Base-by-base conservation (phyloP, 768 basidiomycete species). In the Psilocybe cyanescens region DNA sequence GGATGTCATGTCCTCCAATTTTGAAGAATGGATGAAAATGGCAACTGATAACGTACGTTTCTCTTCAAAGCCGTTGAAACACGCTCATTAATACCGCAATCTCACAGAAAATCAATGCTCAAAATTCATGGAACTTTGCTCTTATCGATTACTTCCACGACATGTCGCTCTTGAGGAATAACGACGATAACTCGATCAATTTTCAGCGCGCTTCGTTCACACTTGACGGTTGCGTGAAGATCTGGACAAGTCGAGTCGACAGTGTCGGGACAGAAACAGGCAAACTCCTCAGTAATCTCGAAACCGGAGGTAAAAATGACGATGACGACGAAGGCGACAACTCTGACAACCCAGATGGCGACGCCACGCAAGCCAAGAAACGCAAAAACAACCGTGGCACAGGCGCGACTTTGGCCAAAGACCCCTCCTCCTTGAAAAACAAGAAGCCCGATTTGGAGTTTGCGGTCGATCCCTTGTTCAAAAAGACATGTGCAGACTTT, bases 11-110 rank as follows among this genome's bases (percentile, higher is more conserved):
- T 93, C 83, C 75, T 90, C 88, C 41, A 97, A 95, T 68, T 97
- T 90, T 70, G 97, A 99, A 73, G 95, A 99, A 75, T 99, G 97
- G 97, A 99, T 99, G 97, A 99, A 99, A 81, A 89, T 99, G 88
- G 95, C 96, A 1, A 99, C 97, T 2, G 97, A 99, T 72, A 99
- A 99, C 75, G 97, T 98, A 72, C 67, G 87, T 30, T 57, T 39
- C 35, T 33, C 54, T 39, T 44, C 24, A 45, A 12, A 24, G 9
- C 14, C 14, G 6, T 35, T 17, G 33, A 37, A 19, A 46, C 29
- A 44, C 12, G 19, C 29, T 29, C n/a, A 28, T 17, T 16, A 41
- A 14, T 11, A n/a, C 35, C 74, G 57, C 17, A 44, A 51, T 62
- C 50, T 60, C 35, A 17, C 70, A 99, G 97, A 99, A 99, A 98